Base-by-base conservation (phyloP, 768 basidiomycete species). In the Cantharellus anzutake region DNA sequence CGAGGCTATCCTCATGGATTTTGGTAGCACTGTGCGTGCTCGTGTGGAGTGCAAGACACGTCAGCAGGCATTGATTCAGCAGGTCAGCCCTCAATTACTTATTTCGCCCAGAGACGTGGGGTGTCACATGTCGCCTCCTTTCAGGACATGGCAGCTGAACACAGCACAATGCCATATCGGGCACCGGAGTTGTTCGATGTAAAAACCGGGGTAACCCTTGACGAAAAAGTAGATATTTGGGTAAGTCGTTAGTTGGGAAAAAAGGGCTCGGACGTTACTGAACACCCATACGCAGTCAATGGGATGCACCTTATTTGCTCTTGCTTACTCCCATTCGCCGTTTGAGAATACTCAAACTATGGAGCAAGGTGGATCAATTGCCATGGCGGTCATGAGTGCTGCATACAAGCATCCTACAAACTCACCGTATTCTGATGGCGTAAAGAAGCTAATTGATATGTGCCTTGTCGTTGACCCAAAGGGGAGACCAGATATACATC, bases 151-250 rank as follows among this genome's bases (percentile, higher is more conserved):
- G 96, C 96, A 2, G 91, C 90, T 16, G 96, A 99, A 70, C 93
- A 94, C 70, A 94, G 91, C 64, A 91, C 92, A 7, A 98, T 99
- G 96, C 88, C 96, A 0, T 99, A 94, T 66, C 83, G 96, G 20
- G 93, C 96, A 2, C 96, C 96, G 0, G 96, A 99, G 67, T 75
- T 99, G 29, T 99, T 97, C 68, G 96, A 99, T 65, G 93, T 96
- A 60, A 94, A 94, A 69, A 97, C 92, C 3, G 89, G 88, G 34
- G 73, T 78, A 44, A 80, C 75, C 0, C 71, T 98, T 4, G 89
- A 96, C 65, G 94, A 97, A 72, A 93, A 91, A 67, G 92, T 96
- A 5, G 92, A 96, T 68, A 91, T 96, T 40, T 96, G 92, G 92
- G 91, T 90, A 72, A 60, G 80, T 70, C 35, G 20, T 5, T 41